These are phyloP conservation scores for Trametes maxima DNA, from an alignment of 768 basidiomycete genomes.

Conservation along the genomic window DNA sequence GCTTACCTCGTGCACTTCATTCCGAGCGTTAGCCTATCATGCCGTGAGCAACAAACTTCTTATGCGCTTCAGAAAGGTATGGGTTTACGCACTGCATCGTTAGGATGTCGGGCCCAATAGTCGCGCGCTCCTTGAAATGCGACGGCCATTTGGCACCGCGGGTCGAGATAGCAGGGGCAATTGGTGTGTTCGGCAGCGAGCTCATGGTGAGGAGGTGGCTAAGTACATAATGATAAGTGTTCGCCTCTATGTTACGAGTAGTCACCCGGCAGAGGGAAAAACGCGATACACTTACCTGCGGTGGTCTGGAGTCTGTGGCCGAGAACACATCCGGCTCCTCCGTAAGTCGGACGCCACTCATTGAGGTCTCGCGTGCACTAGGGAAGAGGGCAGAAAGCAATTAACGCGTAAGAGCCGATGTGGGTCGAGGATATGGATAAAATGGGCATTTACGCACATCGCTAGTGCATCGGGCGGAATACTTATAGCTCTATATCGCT, in stretches of 20 bases:
- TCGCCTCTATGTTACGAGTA: too few species aligned
- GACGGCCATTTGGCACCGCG: conserved; percentile 10
- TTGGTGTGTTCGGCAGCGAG: neutral
- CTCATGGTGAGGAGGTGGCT: neutral
- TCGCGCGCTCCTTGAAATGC: conserved; percentile 10
- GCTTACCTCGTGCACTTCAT: conserved; percentile 8
- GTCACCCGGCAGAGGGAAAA: too few species aligned
- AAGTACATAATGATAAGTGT: neutral
- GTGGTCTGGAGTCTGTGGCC: too few species aligned
- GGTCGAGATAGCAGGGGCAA: conserved; percentile 12
- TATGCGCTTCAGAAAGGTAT: neutral
- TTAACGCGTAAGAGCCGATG: too few species aligned
- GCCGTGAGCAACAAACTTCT: neutral
- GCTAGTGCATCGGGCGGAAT: too few species aligned
- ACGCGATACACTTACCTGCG: too few species aligned
- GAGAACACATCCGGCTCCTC: too few species aligned
- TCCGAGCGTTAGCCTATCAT: neutral
- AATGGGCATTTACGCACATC: too few species aligned
- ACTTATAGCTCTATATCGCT: neutral
- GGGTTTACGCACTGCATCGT: neutral
- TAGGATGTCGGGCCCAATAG: conserved; percentile 7
- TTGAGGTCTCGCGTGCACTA: too few species aligned
- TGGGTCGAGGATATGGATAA: too few species aligned
- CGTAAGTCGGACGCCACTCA: too few species aligned
- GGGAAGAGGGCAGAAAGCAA: too few species aligned